A percentile compares a stretch with the other conserved stretches of the same genome.
Evolutionary conservation across 306 rosid genomes (phyloP).

Genomic region (Oemleria cerasiformis): DNA sequence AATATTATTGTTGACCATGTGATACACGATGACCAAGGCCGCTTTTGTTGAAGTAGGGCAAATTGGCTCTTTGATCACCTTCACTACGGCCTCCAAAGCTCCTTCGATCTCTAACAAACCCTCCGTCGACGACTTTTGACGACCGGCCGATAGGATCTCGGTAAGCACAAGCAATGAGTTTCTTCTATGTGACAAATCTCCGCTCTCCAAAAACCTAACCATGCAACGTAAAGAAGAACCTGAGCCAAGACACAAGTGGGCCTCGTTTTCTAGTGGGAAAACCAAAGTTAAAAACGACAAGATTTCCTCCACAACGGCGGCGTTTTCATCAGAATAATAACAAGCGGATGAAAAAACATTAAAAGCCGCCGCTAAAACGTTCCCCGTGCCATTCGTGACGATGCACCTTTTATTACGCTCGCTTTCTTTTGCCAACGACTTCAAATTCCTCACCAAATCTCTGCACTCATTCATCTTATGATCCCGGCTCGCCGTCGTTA

Average conservation of each 20-base stretch:
- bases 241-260: constrained; percentile 27
- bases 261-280: constrained; percentile 38
- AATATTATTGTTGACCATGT: constrained; percentile 17
- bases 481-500: constrained; percentile 20
- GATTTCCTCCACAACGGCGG: constrained; percentile 35
- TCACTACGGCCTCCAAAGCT: constrained; percentile 33
- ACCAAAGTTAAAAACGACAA: constrained; percentile 29
- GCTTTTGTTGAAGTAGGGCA: constrained; percentile 42
- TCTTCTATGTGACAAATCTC: constrained; percentile 32
- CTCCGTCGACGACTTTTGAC: neutral
- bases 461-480: constrained; percentile 4
- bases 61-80: constrained; percentile 39
- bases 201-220: constrained; percentile 37
- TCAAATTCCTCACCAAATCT: constrained; percentile 30
- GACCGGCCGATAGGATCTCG: constrained; percentile 28
- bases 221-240: constrained; percentile 31
- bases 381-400: constrained; percentile 24
- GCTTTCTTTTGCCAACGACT: constrained; percentile 32
- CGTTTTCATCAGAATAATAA: neutral
- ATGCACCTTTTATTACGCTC: constrained; percentile 45
- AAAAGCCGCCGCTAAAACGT: constrained; percentile 28
- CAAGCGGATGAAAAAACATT: constrained; percentile 13
- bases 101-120: constrained; percentile 30
- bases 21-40: constrained; percentile 30
- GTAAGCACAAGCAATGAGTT: constrained; percentile 37